phyloP scores from a whole-genome alignment of 345 rosid species.

The Euphorbia lathyris region DNA sequence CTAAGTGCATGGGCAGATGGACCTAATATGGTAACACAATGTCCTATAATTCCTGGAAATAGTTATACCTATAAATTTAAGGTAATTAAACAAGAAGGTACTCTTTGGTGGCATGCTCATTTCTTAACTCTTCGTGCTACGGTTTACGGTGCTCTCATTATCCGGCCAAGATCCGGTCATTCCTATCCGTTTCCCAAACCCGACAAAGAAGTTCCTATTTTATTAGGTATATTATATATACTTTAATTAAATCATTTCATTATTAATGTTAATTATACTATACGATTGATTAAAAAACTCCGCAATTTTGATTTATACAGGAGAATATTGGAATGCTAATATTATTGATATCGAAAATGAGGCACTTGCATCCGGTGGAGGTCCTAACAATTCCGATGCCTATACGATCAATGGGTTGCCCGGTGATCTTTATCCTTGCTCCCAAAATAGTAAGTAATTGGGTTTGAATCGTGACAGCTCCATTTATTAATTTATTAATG shows the following conservation, averaged over 20 bases:
- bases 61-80: constrained; percentile 63
- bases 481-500: not conserved
- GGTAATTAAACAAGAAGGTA: constrained; percentile 68
- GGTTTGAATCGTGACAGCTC: no score
- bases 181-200: constrained; percentile 84
- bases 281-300: no score
- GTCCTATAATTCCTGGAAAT: constrained; percentile 66
- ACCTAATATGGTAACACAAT: constrained; percentile 68
- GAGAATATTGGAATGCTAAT: constrained; percentile 93
- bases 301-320: constrained; percentile 28
- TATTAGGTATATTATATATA: constrained; percentile 76
- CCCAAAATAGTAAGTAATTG: constrained; percentile 56
- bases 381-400: constrained; percentile 67
- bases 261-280: no score
- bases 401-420: constrained; percentile 86
- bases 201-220: constrained; percentile 60
- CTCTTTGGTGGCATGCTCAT: constrained; percentile 98
- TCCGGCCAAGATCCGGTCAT: constrained; percentile 56
- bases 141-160: constrained; percentile 75
- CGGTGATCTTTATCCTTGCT: constrained; percentile 84
- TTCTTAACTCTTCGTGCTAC: constrained; percentile 68
- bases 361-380: constrained; percentile 52
- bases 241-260: no score
- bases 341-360: constrained; percentile 52
- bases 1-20: constrained; percentile 87